Evolutionary conservation across 176 grass and related monocot species (phyloP), one percentile per base, ranked within the genome.

Genomic region (Melocanna baccifera): DNA sequence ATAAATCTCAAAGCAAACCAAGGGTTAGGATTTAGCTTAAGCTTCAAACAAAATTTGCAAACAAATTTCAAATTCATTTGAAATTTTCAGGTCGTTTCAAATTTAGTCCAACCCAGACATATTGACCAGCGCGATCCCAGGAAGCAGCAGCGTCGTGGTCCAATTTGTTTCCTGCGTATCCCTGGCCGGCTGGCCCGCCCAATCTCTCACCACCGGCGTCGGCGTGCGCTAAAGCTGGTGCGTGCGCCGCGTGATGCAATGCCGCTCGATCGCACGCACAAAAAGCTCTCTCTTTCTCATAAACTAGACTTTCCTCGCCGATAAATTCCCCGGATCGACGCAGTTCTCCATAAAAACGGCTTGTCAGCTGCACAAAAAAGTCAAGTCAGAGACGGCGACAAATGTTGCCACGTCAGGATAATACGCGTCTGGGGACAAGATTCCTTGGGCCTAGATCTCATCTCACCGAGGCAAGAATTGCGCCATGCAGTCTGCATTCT

Each of bases 221-320:
- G 16, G 69, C 85, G 69, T 74, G 78, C 78, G 20, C 78, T 75
- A 87, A 87, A 81, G 85, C 85, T 75, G 59, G 22, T 22, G 58
- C 69, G 59, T 87, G 77, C 25, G n/a, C n/a, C n/a, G n/a, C n/a
- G n/a, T n/a, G n/a, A n/a, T 11, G 12, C 22, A 86, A 30, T 6
- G 76, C 14, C 79, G 4, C 7, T 46, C 4, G 25, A 15, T 14
- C 80, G 80, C 36, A 19, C 29, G 30, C 22, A 10, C 8, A 55
- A 3, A 37, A 39, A 7, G n/a, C n/a, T n/a, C n/a, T n/a, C n/a
- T n/a, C n/a, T n/a, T 63, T 23, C 26, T 36, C 47, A 12, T 67
- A 75, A 43, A 63, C 76, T 15, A 71, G n/a, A 46, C 74, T 36
- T 47, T 7, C 7, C 30, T 73, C 6, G 68, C 36, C 32, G 68